Conservation (phyloP, 805 yeast genomes). For the Pichia thaimueangensis region DNA sequence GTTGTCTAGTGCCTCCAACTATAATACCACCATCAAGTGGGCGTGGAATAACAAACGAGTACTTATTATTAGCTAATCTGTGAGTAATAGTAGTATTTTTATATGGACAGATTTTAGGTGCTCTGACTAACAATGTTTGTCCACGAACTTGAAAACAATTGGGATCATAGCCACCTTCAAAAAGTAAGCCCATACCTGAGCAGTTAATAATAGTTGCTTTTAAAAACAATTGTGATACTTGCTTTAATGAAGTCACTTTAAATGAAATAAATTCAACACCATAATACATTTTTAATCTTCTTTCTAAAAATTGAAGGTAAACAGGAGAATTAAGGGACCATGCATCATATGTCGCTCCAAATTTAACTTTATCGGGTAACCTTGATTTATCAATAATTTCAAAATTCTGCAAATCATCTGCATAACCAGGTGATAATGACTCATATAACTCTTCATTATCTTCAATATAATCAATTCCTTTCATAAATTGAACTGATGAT, state of each 20-base stretch:
- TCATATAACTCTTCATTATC: conserved; percentile 27
- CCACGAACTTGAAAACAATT: conserved; percentile 53
- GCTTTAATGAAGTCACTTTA: conserved; percentile 32
- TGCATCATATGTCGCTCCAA: conserved; percentile 50
- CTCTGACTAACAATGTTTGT: conserved; percentile 55
- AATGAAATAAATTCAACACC: conserved; percentile 30
- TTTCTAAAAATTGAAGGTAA: conserved; percentile 29
- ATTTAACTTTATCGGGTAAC: conserved; percentile 35
- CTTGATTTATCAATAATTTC: conserved; percentile 20
- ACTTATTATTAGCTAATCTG: conserved; percentile 21
- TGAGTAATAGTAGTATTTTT: conserved; percentile 42
- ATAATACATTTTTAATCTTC: conserved; percentile 16
- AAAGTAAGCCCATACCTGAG: conserved; percentile 56
- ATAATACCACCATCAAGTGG: conserved; percentile 58
- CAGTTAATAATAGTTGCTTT: conserved; percentile 42
- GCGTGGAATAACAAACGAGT: conserved; percentile 58
- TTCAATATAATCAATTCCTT: conserved; percentile 56
- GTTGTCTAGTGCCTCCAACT: conserved; percentile 69
- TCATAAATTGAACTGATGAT: conserved; percentile 45
- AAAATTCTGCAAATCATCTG: conserved; percentile 35
- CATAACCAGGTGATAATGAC: conserved; percentile 35
- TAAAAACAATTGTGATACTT: conserved; percentile 32
- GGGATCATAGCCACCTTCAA: conserved; percentile 49
- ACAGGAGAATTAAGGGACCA: conserved; percentile 59
- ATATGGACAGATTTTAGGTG: conserved; percentile 32